Evolutionary conservation across 2,329 filamentous ascomycete species (phyloP), one percentile per base, ranked within the genome.

Genomic region (Phialemoniopsis sp.): DNA sequence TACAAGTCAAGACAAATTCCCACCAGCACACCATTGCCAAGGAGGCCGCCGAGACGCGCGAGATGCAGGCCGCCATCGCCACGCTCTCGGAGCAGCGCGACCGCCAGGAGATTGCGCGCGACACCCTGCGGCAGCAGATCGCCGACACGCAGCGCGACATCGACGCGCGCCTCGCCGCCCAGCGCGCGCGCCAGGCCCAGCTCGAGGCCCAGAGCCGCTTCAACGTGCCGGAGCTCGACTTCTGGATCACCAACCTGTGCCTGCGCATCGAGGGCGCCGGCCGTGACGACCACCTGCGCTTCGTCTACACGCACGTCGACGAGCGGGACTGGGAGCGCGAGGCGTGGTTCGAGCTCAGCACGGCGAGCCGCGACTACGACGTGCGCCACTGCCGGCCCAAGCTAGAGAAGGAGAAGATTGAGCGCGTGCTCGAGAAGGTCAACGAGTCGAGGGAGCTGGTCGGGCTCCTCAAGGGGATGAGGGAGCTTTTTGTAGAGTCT

Each of bases 221-320:
- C 63, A 97, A 98, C 63, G 78, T 87, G 32, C 93, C 93, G 0
- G 93, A 98, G 67, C 74, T 98, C 34, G 87, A 90, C 50, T 97
- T 97, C 59, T 98, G 93, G 93, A 87, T 95, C 59, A 85, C 85
- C 39, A 93, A 91, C 58, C 70, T 98, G 43, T 90, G 91, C 42
- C 63, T 97, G 57, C 74, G 85, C 44, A 94, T 98, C 55, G 91
- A 97, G 57, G 91, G 91, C 2, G 87, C 87, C 0, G 90, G 88
- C 2, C 78, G 80, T 56, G 82, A 87, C 46, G 90, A 96, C 63
- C 77, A 87, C 18, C 71, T 98, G 51, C 91, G 91, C 62, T 95
- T 98, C 59, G 78, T 93, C 3, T 98, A 89, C 57, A 86, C 81
- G 19, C 87, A 94, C 60, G 72, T 97, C 34, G 82, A 94, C 56